phyloP scores from a whole-genome alignment of 2,329 filamentous ascomycete species.

The Colletotrichum tanaceti region DNA sequence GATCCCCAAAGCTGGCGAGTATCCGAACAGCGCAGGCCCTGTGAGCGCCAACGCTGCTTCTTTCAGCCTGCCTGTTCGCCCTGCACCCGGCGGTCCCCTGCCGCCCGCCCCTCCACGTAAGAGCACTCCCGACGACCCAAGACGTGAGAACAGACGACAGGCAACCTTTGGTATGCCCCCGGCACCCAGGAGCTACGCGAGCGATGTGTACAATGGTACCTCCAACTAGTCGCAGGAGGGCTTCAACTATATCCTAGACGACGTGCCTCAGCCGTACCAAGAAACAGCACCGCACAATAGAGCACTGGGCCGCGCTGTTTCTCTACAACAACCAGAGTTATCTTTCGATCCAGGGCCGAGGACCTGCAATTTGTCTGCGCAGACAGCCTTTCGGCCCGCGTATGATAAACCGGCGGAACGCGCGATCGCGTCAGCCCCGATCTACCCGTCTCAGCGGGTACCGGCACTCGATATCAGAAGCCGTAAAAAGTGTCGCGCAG shows the following conservation, averaged over 20 bases:
- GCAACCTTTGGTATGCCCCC: conserved; percentile 63
- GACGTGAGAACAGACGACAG: conserved; percentile 64
- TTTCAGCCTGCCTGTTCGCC: conserved; percentile 73
- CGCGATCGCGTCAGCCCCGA: conserved; percentile 29
- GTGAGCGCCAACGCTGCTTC: conserved; percentile 61
- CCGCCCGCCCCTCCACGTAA: conserved; percentile 71
- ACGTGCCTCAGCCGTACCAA: conserved; percentile 11
- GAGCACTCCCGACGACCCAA: conserved; percentile 65
- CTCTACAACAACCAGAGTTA: conserved; percentile 14
- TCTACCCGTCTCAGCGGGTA: conserved; percentile 22
- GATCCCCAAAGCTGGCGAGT: conserved; percentile 59
- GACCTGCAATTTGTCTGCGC: conserved; percentile 19
- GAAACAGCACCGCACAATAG: conserved; percentile 16
- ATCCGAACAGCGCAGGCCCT: conserved; percentile 53
- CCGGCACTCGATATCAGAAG: conserved; percentile 7
- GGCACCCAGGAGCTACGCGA: conserved; percentile 50
- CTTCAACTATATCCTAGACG: conserved; percentile 19
- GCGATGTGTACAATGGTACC: conserved; percentile 41
- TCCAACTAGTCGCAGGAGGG: conserved; percentile 38
- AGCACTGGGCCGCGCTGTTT: conserved; percentile 17
- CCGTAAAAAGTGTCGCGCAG: conserved; percentile 5
- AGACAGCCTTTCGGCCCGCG: conserved; percentile 27
- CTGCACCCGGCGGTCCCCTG: conserved; percentile 68
- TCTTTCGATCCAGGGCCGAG: conserved; percentile 23
- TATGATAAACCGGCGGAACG: conserved; percentile 19